phyloP scores from a whole-genome alignment of 2,329 filamentous ascomycete species.

The Didymella segeticola region DNA sequence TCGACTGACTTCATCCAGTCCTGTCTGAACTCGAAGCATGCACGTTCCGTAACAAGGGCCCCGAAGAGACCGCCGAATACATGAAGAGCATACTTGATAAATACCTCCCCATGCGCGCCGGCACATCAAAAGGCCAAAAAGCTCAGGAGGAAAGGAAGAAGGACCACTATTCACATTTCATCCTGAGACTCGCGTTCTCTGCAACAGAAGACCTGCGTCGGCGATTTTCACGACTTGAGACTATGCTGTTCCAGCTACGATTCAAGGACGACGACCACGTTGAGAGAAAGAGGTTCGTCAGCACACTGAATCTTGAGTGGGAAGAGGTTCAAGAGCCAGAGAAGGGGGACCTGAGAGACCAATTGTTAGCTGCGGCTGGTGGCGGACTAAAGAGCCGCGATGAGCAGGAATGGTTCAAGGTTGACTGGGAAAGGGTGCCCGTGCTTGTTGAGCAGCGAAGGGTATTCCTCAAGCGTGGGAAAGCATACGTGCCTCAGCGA shows the following conservation, averaged over 20 bases:
- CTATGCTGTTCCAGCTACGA: conserved; percentile 84
- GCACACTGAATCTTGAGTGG: conserved; percentile 80
- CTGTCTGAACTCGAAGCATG: conserved; percentile 91
- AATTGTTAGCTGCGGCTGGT: conserved; percentile 60
- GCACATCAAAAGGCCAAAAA: conserved; percentile 66
- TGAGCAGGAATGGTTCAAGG: conserved; percentile 92
- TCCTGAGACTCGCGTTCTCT: conserved; percentile 89
- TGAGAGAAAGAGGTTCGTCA: conserved; percentile 79
- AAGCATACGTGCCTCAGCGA: conserved; percentile 86
- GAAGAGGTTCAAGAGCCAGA: conserved; percentile 82
- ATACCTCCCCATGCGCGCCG: conserved; percentile 79
- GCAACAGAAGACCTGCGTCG: conserved; percentile 88
- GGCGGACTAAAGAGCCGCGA: conserved; percentile 65
- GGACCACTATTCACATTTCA: conserved; percentile 98
- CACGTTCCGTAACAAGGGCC: conserved; percentile 88
- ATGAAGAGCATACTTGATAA: conserved; percentile 89
- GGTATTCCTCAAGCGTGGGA: conserved; percentile 79
- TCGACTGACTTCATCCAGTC: conserved; percentile 57
- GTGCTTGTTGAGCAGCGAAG: conserved; percentile 83
- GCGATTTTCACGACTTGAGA: conserved; percentile 86
- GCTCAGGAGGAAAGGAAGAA: conserved; percentile 81
- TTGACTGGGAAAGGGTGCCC: conserved; percentile 92
- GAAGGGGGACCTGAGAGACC: conserved; percentile 68
- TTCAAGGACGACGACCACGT: conserved; percentile 76
- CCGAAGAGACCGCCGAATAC: conserved; percentile 80